Percentiles rank a stretch among this genome's conserved stretches.
These are phyloP conservation scores for Fomitiporia mediterranea DNA, from an alignment of 1,284 basidiomycete species.

Conservation along the genomic window DNA sequence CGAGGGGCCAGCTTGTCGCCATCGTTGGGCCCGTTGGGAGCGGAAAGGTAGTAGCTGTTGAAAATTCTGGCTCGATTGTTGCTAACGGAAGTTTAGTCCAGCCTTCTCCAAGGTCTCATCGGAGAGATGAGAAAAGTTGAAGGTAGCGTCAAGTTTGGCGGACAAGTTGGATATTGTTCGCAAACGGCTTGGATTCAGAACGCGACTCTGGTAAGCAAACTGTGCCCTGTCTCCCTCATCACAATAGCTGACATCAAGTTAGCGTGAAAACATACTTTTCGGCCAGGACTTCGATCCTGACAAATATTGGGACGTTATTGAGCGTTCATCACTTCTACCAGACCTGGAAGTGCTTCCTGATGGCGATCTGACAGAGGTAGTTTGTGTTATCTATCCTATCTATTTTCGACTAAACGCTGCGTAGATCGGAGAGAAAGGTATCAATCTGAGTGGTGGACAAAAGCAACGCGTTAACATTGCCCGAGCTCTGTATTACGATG, in stretches of 20 bases:
- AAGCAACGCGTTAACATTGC: slow-evolving; percentile 71
- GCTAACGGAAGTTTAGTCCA: slow-evolving; percentile 41
- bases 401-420: slow-evolving; percentile 8
- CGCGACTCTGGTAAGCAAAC: slow-evolving; percentile 61
- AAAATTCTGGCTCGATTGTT: too few species aligned
- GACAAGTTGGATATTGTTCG: slow-evolving; percentile 75
- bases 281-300: slow-evolving; percentile 64
- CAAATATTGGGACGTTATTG: slow-evolving; percentile 62
- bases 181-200: slow-evolving; percentile 91
- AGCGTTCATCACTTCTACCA: slow-evolving; percentile 56
- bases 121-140: slow-evolving; percentile 64
- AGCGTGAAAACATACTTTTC: slow-evolving; percentile 64
- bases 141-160: slow-evolving; percentile 60
- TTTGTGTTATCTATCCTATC: slow-evolving; percentile 17
- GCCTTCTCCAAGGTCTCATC: slow-evolving; percentile 63
- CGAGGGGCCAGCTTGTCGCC: slow-evolving; percentile 56
- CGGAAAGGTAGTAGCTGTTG: slow-evolving; percentile 33
- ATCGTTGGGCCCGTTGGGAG: slow-evolving; percentile 65
- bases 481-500: slow-evolving; percentile 66
- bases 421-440: slow-evolving; percentile 64
- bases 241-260: background rate
- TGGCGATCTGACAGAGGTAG: slow-evolving; percentile 70
- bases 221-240: too few species aligned
- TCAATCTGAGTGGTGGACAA: slow-evolving; percentile 56
- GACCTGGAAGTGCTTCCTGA: slow-evolving; percentile 71